Base-by-base conservation (phyloP, 1,139 yeast genomes). In the Saccharomyces uvarum region DNA sequence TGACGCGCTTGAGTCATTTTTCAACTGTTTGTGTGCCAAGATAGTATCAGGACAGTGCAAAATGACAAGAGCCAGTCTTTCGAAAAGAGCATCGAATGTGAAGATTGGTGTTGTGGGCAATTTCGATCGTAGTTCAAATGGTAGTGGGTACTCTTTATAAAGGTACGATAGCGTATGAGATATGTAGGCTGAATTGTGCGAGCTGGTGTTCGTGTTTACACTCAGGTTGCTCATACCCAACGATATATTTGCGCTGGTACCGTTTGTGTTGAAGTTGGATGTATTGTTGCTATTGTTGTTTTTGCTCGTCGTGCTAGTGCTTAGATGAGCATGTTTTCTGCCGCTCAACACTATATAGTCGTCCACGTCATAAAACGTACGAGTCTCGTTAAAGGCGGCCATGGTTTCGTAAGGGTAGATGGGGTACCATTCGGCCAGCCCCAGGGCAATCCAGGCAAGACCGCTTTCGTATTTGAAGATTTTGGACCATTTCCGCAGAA, bases 381-480 rank as follows among this genome's bases (percentile, higher is more conserved):
- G 32, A 26, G 32, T 11, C 32, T 24, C 41, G 49, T 8, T n/a
- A 51, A 47, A 16, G 31, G 24, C 1, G 53, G 46, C n/a, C 57
- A 54, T 13, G 96, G 44, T 19, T 4, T 38, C 44, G 11, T 38
- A 38, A 24, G 44, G 44, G 13, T 38, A 38, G 24, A 38, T 38
- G 13, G 44, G 95, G 41, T 86, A 79, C 96, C 96, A 89, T 69
- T 89, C 96, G 1, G 96, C 95, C 53, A 91, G 73, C 8, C 90
- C 90, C 49, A 88, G 73, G 0, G 96, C 97, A 24, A 88, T 81
- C 96, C 97, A 90, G 1, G 93, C 78, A 65, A 89, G 76, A 0
- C 95, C 90, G 51, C 85, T 79, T 69, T 88, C 95, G 68, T 90
- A 91, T 58, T 84, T 84, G 56, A 88, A 79, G 57, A 84, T 77